phyloP scores from a whole-genome alignment of 345 rosid genomes.

The Psidium friedrichsthalianum region DNA sequence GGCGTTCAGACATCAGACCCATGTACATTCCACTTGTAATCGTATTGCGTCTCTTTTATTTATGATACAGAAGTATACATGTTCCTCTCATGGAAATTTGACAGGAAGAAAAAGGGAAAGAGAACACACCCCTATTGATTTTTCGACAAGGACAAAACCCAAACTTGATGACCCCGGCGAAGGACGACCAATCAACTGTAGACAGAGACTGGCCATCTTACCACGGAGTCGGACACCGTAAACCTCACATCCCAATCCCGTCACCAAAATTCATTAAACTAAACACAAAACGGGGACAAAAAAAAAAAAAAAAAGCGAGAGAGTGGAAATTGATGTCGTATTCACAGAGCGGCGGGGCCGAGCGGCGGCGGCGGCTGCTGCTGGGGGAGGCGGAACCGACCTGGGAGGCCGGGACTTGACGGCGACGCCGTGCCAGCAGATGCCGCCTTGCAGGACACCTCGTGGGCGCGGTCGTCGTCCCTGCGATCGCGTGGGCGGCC shows the following conservation, averaged over 20 bases:
- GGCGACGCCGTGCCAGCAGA: slow-evolving; percentile 99
- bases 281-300: not conserved
- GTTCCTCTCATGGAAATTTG: not conserved
- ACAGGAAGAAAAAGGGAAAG: not conserved
- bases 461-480: slow-evolving; percentile 32
- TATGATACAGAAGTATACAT: not conserved
- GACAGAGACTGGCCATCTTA: not conserved
- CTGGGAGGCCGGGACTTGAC: slow-evolving; percentile 90
- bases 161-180: not conserved
- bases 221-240: not conserved
- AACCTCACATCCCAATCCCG: not conserved
- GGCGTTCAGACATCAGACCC: not conserved
- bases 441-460: slow-evolving; percentile 70
- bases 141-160: not conserved
- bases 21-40: not conserved
- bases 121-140: not conserved
- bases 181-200: not conserved
- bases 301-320: not conserved
- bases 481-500: slow-evolving; percentile 60
- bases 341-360: not conserved
- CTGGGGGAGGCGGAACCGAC: slow-evolving; percentile 83
- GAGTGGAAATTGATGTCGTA: not conserved
- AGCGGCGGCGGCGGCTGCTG: slow-evolving; percentile 6
- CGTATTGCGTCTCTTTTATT: not conserved
- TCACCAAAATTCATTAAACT: not conserved